These are phyloP conservation scores for Strigomonas oncopelti DNA, from an alignment of 208 protist genomes.

Conservation along the genomic window DNA sequence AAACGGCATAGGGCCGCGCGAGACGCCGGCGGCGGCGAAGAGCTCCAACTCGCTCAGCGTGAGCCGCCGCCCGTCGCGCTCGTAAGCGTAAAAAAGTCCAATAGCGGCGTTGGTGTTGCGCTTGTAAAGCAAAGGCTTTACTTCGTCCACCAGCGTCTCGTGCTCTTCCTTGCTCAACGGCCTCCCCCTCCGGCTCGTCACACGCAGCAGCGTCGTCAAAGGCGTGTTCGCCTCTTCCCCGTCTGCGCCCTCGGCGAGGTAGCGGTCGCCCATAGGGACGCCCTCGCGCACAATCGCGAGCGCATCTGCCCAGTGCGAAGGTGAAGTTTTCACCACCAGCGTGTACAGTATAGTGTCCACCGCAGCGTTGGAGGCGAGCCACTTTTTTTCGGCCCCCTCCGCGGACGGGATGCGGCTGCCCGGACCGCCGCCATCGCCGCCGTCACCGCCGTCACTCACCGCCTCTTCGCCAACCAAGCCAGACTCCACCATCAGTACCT, in stretches of 20 bases:
- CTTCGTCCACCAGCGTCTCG: background rate
- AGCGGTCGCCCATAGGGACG: background rate
- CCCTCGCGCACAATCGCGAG: background rate
- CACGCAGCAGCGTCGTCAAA: background rate
- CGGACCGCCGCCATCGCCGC: no score
- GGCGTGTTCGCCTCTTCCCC: background rate
- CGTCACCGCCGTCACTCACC: background rate
- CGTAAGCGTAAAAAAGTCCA: constrained; percentile 6
- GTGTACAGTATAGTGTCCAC: background rate
- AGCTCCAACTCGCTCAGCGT: constrained; percentile 8
- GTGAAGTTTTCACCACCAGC: background rate
- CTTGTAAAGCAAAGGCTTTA: background rate
- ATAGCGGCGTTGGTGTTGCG: background rate
- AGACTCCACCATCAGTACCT: background rate
- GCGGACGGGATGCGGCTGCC: background rate
- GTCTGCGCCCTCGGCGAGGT: no score
- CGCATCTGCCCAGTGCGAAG: background rate
- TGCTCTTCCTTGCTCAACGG: background rate
- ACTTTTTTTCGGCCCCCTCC: background rate
- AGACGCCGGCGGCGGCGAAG: background rate
- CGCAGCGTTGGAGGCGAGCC: background rate
- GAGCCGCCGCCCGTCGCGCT: background rate
- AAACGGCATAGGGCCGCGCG: constrained; percentile 4
- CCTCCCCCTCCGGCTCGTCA: background rate
- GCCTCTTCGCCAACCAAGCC: background rate